phyloP scores from a whole-genome alignment of 352 stramenopile genomes.

The Globisporangium irregulare region DNA sequence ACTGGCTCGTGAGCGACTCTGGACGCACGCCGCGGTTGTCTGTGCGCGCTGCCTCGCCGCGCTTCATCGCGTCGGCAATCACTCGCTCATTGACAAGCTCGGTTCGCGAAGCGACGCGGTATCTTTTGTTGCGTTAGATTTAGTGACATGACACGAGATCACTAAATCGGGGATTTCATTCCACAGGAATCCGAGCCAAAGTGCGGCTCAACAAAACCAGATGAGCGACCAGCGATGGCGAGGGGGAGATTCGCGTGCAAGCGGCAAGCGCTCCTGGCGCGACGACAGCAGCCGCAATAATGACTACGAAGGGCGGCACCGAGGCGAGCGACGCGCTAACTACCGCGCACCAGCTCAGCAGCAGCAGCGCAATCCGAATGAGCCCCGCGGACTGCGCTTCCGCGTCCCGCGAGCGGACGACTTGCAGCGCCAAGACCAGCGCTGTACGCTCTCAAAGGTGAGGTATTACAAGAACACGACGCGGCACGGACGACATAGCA shows the following conservation, averaged over 20 bases:
- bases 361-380: neutral
- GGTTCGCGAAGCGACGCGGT: conserved; percentile 5
- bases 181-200: neutral
- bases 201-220: neutral
- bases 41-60: neutral
- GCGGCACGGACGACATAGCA: neutral
- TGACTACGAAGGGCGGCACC: conserved; percentile 1
- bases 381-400: conserved; percentile 19
- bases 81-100: neutral
- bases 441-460: conserved; percentile 20
- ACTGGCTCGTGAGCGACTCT: conserved; percentile 43
- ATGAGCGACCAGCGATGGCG: conserved; percentile 3
- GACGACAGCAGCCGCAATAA: neutral
- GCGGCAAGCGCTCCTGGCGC: conserved; percentile 11
- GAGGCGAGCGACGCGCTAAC: neutral
- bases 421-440: conserved; percentile 22
- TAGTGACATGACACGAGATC: neutral
- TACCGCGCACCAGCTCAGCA: neutral
- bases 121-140: neutral
- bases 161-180: neutral
- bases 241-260: neutral
- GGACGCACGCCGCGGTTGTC: conserved; percentile 35
- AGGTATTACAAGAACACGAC: conserved; percentile 14
- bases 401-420: conserved; percentile 25
- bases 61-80: neutral